These are phyloP conservation scores for Asterophora lycoperdoides DNA, from an alignment of 768 basidiomycete genomes.

Conservation along the genomic window DNA sequence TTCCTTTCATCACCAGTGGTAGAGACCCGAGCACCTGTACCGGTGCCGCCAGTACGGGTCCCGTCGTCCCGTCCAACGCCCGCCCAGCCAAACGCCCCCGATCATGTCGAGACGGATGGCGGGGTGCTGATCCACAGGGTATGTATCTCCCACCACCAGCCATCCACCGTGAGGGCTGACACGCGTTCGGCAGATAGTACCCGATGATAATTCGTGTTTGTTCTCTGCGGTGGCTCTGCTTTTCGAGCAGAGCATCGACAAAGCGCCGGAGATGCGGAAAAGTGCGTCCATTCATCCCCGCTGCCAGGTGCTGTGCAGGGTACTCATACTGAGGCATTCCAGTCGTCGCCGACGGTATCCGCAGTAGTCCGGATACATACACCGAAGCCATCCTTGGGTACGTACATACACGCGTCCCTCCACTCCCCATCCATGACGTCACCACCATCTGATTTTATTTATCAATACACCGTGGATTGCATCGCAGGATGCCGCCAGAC, in stretches of 20 bases:
- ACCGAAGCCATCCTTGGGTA: constrained; percentile 87
- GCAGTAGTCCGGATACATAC: constrained; percentile 64
- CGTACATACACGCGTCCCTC: constrained; percentile 5
- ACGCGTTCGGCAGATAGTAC: constrained; percentile 54
- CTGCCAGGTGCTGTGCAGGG: constrained; percentile 1
- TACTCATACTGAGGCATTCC: background rate
- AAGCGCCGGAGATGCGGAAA: constrained; percentile 66
- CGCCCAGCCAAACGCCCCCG: constrained; percentile 37
- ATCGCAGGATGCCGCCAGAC: constrained; percentile 52
- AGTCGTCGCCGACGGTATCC: constrained; percentile 87
- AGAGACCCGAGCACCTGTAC: background rate
- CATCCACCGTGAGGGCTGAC: too few species aligned
- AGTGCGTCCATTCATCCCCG: constrained; percentile 58
- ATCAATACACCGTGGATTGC: too few species aligned
- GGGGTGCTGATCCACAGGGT: constrained; percentile 75
- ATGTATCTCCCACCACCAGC: too few species aligned
- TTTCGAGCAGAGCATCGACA: constrained; percentile 78
- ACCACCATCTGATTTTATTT: too few species aligned
- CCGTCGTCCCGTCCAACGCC: constrained; percentile 6
- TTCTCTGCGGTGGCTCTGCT: constrained; percentile 85
- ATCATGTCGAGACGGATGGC: constrained; percentile 56
- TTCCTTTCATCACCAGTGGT: constrained; percentile 1
- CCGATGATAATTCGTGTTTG: constrained; percentile 97
- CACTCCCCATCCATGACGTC: background rate
- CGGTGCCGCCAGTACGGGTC: background rate